Evolutionary conservation across 495 filamentous ascomycete genomes (phyloP), one percentile per base, ranked within the genome.

Genomic region (Trichoderma asperelloides): DNA sequence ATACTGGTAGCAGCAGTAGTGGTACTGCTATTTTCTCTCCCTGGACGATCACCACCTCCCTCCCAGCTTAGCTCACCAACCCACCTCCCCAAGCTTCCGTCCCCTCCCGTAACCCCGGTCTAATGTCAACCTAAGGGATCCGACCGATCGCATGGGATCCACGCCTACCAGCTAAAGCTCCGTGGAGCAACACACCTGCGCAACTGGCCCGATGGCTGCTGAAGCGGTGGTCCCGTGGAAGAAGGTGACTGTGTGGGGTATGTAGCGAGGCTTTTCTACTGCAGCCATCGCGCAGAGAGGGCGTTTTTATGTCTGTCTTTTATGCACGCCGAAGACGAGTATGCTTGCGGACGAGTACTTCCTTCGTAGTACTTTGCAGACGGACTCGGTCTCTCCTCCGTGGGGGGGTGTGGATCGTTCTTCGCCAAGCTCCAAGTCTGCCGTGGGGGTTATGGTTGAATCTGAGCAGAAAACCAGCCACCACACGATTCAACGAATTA

Each of bases 31-130:
- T 55, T 25, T 55, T 8, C 27, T 60, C 23, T 60, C 55, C 55
- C 27, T 60, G 23, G 23, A 12, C 55, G 55, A 30, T 30, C 55
- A 30, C 55, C 43, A 47, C 43, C 43, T 16, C 43, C 47, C 45
- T 49, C 23, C 55, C 55, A 60, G 55, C 55, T 60, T 25, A 60
- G 55, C 55, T 25, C 55, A 60, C 55, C 55, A 60, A 25, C 55
- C 55, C 55, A 60, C 55, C 55, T 60, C 55, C 55, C 55, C 55
- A 60, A 60, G 55, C 55, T 60, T 60, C 55, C 55, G 55, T 60
- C 55, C 55, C 55, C 55, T 60, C 55, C 55, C 55, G 55, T 27
- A 60, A 23, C 55, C 55, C 55, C 55, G 25, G 55, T 60, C 55
- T 60, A 60, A 28, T 30, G 55, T 60, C 55, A 28, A 47, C 43